A percentile compares a stretch with the other conserved stretches of the same genome.
These are phyloP conservation scores for Colletotrichum higginsianum DNA, from an alignment of 2,329 filamentous ascomycete species.

Conservation along the genomic window DNA sequence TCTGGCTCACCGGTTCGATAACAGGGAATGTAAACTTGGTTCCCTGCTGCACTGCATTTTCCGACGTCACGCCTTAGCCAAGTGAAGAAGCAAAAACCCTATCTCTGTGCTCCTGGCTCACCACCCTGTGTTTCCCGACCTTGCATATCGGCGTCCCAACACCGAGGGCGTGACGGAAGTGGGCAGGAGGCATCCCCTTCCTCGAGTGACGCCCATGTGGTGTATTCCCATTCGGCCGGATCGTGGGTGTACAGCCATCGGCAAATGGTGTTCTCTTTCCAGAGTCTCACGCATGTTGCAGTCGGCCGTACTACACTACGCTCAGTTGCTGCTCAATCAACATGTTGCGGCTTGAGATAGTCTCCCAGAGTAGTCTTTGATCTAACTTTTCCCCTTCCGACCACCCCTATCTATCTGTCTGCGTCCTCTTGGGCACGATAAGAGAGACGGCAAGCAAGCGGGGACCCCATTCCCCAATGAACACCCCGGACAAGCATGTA, in stretches of 20 bases:
- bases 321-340: slow-evolving; percentile 1
- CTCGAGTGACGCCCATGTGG: slow-evolving; percentile 39
- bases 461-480: slow-evolving; percentile 11
- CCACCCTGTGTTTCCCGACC: not conserved
- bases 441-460: slow-evolving; percentile 28
- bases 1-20: slow-evolving; percentile 35
- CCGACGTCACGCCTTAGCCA: slow-evolving; percentile 17
- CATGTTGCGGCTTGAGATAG: not conserved
- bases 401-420: not conserved
- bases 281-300: slow-evolving; percentile 5
- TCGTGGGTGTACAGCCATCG: slow-evolving; percentile 17
- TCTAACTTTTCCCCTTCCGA: not conserved
- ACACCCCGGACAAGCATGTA: slow-evolving; percentile 24
- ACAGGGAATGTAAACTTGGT: slow-evolving; percentile 24
- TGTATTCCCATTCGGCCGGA: slow-evolving; percentile 41
- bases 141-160: slow-evolving; percentile 16
- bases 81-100: slow-evolving; percentile 25
- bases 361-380: not conserved
- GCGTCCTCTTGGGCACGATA: slow-evolving; percentile 17
- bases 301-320: slow-evolving; percentile 18
- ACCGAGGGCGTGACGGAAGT: slow-evolving; percentile 13
- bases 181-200: not conserved
- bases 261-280: slow-evolving; percentile 1
- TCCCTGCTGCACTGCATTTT: slow-evolving; percentile 18
- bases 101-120: not conserved